These are phyloP conservation scores for Kodamaea leandrae DNA, from an alignment of 805 yeast species.

Conservation along the genomic window DNA sequence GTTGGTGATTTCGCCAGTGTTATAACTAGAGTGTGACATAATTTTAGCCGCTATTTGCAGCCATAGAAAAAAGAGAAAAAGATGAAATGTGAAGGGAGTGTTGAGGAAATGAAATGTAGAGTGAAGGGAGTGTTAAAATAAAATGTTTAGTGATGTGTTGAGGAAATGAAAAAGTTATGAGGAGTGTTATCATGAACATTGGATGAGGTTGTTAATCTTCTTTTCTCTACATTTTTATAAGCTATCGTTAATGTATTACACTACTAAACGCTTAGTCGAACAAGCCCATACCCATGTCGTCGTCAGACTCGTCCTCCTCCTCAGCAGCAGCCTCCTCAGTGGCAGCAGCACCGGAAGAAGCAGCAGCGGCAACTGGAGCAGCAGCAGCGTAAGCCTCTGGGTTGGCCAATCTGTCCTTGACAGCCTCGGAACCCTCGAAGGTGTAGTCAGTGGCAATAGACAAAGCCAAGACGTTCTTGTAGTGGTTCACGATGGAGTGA, in stretches of 20 bases:
- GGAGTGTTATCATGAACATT: too few relatives aligned
- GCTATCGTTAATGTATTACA: too few relatives aligned
- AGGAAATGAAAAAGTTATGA: too few relatives aligned
- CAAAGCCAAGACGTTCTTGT: constrained; percentile 97
- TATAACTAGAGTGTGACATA: constrained; percentile 5
- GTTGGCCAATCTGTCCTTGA: constrained; percentile 99
- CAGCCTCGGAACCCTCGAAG: constrained; percentile 97
- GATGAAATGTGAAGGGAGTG: too few relatives aligned
- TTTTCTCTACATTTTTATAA: neutral
- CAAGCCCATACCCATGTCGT: constrained; percentile 98
- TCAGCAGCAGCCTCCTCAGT: constrained; percentile 72
- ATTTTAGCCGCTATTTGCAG: constrained; percentile 3
- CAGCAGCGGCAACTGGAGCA: constrained; percentile 95
- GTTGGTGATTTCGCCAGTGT: constrained; percentile 1
- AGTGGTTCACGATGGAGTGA: constrained; percentile 97
- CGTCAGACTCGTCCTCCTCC: constrained; percentile 68
- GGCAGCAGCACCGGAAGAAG: constrained; percentile 55
- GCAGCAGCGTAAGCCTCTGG: constrained; percentile 99
- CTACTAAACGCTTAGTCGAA: constrained; percentile 73
- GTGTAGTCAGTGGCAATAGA: constrained; percentile 98
- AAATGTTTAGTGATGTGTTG: neutral
- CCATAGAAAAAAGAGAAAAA: constrained; percentile 8
- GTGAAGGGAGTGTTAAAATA: too few relatives aligned
- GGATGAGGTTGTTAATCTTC: too few relatives aligned
- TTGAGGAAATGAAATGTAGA: too few relatives aligned